A percentile compares a stretch with the other conserved stretches of the same genome.
These are phyloP conservation scores for Cryoendolithus antarcticus DNA, from an alignment of 2,329 filamentous ascomycete genomes.

Conservation along the genomic window DNA sequence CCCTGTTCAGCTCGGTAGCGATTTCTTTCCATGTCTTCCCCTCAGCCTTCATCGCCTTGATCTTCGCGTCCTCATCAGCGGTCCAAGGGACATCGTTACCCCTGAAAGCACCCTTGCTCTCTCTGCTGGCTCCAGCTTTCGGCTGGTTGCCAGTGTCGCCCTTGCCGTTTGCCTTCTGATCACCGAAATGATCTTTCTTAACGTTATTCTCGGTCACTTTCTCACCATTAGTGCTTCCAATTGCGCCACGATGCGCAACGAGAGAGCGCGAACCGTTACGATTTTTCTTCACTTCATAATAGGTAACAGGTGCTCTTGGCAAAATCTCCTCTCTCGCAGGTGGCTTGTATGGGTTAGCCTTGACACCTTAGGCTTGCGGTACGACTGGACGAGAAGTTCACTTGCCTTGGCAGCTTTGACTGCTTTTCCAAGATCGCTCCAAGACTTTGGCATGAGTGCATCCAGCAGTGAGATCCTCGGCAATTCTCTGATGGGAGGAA, in stretches of 20 bases:
- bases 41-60: conserved; percentile 25
- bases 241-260: conserved; percentile 12
- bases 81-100: conserved; percentile 17
- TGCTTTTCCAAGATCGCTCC: too few species aligned
- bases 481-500: conserved; percentile 11
- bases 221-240: background rate
- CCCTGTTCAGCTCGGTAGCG: conserved; percentile 18
- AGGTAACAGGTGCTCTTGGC: conserved; percentile 9
- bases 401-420: too few species aligned
- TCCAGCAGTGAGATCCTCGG: conserved; percentile 21
- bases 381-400: too few species aligned
- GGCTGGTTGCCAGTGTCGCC: background rate
- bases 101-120: background rate
- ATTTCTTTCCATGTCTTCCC: conserved; percentile 23
- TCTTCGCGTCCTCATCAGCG: conserved; percentile 28
- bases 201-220: background rate
- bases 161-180: background rate
- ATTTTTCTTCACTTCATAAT: conserved; percentile 16
- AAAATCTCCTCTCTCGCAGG: too few species aligned
- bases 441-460: conserved; percentile 15
- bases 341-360: too few species aligned
- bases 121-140: background rate
- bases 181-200: background rate
- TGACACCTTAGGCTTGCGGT: too few species aligned
- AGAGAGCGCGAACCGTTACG: conserved; percentile 14